Evolutionary conservation across 257 asterid genomes (phyloP).

Genomic region (Solanum paucissectum): DNA sequence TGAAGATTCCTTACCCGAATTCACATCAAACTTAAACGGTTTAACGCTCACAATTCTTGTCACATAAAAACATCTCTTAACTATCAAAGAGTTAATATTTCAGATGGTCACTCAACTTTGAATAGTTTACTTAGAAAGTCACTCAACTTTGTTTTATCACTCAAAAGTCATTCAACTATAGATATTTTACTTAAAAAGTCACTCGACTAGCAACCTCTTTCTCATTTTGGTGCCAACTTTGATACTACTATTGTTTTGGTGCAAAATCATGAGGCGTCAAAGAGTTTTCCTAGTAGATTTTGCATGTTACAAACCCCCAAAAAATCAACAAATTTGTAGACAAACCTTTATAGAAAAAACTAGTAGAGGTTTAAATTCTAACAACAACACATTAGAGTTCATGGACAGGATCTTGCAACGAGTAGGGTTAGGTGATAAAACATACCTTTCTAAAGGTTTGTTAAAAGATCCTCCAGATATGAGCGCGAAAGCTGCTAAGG

Average conservation of each 20-base stretch:
- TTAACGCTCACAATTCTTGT: no score
- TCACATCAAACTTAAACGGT: no score
- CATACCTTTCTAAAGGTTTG: not conserved
- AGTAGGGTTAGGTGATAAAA: slow-evolving; percentile 11
- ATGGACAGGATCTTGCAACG: slow-evolving; percentile 15
- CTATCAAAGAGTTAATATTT: no score
- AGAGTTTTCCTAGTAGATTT: slow-evolving; percentile 24
- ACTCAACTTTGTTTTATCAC: no score
- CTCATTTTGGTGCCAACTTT: not conserved
- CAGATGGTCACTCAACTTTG: no score
- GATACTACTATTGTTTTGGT: not conserved
- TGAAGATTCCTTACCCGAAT: no score
- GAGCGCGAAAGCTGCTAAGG: slow-evolving; percentile 13
- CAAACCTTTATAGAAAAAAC: not conserved
- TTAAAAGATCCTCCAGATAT: slow-evolving; percentile 2
- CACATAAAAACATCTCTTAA: no score
- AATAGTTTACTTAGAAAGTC: no score
- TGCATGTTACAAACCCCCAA: slow-evolving; percentile 16
- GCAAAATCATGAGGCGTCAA: not conserved
- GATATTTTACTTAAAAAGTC: no score
- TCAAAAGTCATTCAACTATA: no score
- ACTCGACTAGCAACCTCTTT: not conserved
- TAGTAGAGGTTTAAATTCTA: not conserved
- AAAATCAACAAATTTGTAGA: not conserved
- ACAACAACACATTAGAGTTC: slow-evolving; percentile 9